Percentiles rank a stretch among this genome's conserved stretches.
These are phyloP conservation scores for Brettanomyces nanus DNA, from an alignment of 805 yeast genomes.

Conservation along the genomic window DNA sequence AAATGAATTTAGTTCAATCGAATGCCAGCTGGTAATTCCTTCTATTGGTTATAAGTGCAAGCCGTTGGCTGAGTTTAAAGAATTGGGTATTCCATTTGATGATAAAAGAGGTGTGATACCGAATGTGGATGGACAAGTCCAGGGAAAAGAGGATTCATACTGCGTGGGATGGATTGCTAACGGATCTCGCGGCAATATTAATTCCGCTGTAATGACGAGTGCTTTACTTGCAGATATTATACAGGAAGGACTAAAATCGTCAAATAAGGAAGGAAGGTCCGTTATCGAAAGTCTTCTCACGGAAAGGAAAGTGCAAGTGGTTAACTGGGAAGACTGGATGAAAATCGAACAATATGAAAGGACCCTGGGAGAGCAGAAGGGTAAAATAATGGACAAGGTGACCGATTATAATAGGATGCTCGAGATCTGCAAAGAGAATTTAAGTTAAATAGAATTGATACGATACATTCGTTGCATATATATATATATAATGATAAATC, in stretches of 20 bases:
- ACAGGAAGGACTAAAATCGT: constrained; percentile 35
- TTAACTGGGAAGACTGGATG: constrained; percentile 64
- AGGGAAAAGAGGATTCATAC: constrained; percentile 43
- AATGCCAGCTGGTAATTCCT: constrained; percentile 62
- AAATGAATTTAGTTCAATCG: constrained; percentile 17
- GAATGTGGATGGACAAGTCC: constrained; percentile 38
- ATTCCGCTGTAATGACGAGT: constrained; percentile 81
- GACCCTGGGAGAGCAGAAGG: constrained; percentile 35
- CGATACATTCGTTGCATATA: too few species aligned
- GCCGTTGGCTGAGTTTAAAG: constrained; percentile 51
- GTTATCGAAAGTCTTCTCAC: constrained; percentile 18
- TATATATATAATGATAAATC: too few species aligned
- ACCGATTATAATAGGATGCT: constrained; percentile 42
- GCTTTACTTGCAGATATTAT: constrained; percentile 65
- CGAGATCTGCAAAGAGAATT: constrained; percentile 8
- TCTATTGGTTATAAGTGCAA: constrained; percentile 79
- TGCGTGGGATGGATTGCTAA: constrained; percentile 87
- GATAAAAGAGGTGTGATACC: constrained; percentile 33
- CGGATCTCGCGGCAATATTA: constrained; percentile 87
- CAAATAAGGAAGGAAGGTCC: constrained; percentile 24
- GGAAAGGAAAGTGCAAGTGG: constrained; percentile 20
- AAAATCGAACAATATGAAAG: constrained; percentile 47
- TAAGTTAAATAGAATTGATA: too few species aligned
- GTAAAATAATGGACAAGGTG: constrained; percentile 55
- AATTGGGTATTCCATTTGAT: constrained; percentile 42